These are phyloP conservation scores for Colletotrichum australisinense DNA, from an alignment of 2,329 filamentous ascomycete genomes.

Conservation along the genomic window DNA sequence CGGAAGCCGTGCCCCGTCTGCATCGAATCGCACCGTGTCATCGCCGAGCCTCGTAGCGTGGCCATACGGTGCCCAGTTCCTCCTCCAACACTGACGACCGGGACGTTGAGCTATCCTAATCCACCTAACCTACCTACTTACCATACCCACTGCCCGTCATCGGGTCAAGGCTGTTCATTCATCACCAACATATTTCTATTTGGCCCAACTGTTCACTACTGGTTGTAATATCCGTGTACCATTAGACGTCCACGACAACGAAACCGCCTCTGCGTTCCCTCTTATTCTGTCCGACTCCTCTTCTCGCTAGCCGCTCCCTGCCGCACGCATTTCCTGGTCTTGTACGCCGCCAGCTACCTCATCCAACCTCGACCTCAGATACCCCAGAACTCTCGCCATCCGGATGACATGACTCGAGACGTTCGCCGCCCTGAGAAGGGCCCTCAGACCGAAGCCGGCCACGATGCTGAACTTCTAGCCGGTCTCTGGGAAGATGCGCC, in stretches of 20 bases:
- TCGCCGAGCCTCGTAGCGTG: constrained; percentile 20
- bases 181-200: constrained; percentile 21
- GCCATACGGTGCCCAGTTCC: constrained; percentile 24
- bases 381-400: constrained; percentile 28
- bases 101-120: background rate
- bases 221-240: constrained; percentile 24
- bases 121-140: background rate
- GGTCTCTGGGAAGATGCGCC: constrained; percentile 69
- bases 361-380: constrained; percentile 23
- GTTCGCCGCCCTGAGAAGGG: constrained; percentile 48
- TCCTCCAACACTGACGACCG: background rate
- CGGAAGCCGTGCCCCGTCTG: constrained; percentile 1
- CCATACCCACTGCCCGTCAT: constrained; percentile 16
- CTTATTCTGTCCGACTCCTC: background rate
- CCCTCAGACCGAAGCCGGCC: constrained; percentile 44
- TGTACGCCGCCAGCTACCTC: background rate
- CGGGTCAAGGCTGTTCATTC: background rate
- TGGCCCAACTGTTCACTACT: constrained; percentile 12
- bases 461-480: constrained; percentile 62
- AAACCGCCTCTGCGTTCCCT: background rate
- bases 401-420: constrained; percentile 63
- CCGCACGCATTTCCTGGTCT: constrained; percentile 4
- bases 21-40: constrained; percentile 16
- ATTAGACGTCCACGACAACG: constrained; percentile 5
- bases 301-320: constrained; percentile 9